A percentile compares a stretch with the other conserved stretches of the same genome.
phyloP scores from a whole-genome alignment of 108 stramenopile genomes.

The Skeletonema menzelii region DNA sequence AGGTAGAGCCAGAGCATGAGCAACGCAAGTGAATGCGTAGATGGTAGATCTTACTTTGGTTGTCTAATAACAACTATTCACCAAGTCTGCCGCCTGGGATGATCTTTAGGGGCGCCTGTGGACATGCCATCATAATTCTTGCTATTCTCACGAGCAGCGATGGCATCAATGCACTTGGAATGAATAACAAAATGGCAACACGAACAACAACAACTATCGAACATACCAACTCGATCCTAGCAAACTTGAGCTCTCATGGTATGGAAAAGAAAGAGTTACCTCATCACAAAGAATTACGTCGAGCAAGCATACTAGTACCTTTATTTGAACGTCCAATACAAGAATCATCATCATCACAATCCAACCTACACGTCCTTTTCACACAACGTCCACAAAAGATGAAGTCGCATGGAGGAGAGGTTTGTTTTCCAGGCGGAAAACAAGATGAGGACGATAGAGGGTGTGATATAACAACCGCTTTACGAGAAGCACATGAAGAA shows the following conservation, averaged over 20 bases:
- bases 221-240: neutral
- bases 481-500: conserved; percentile 73
- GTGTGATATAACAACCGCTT: conserved; percentile 61
- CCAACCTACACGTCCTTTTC: conserved; percentile 51
- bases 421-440: conserved; percentile 74
- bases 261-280: conserved; percentile 26
- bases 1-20: no score
- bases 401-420: conserved; percentile 68
- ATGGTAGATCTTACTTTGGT: no score
- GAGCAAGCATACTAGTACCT: conserved; percentile 47
- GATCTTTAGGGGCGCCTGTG: neutral
- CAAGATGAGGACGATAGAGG: conserved; percentile 60
- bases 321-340: conserved; percentile 29
- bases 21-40: no score
- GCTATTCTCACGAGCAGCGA: neutral
- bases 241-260: conserved; percentile 16
- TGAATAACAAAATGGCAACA: neutral
- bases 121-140: neutral
- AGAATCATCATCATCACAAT: neutral
- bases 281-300: conserved; percentile 19
- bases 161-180: neutral
- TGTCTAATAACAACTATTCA: no score
- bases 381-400: conserved; percentile 57
- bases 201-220: neutral
- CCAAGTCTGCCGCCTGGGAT: neutral